These are phyloP conservation scores for Boletellus ananiceps DNA, from an alignment of 768 basidiomycete species.

Conservation along the genomic window DNA sequence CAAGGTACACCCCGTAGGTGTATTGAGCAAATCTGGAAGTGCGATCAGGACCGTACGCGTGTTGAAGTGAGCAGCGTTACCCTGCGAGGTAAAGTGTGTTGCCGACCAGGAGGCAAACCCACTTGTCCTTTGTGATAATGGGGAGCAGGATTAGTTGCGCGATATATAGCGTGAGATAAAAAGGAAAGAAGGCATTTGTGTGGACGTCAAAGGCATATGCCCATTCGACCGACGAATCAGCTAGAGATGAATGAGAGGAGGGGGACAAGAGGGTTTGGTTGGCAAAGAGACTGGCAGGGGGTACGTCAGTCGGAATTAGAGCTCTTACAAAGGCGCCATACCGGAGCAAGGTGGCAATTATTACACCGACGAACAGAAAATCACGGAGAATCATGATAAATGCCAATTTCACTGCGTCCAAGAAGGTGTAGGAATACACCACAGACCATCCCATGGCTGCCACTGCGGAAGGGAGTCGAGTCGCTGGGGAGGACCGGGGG, in stretches of 20 bases:
- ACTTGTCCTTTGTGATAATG: constrained; percentile 76
- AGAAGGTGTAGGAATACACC: constrained; percentile 63
- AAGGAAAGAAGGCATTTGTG: constrained; percentile 94
- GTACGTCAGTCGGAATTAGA: constrained; percentile 10
- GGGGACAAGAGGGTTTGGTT: constrained; percentile 69
- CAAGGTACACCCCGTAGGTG: constrained; percentile 86
- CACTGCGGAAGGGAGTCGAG: constrained; percentile 39
- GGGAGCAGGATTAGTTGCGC: constrained; percentile 85
- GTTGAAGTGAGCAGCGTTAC: constrained; percentile 38
- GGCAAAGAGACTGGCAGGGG: constrained; percentile 52
- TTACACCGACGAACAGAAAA: constrained; percentile 73
- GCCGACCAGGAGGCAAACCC: constrained; percentile 92
- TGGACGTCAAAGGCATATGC: constrained; percentile 96
- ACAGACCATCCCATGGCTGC: constrained; percentile 83
- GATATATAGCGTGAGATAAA: constrained; percentile 86
- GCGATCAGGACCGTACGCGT: constrained; percentile 5
- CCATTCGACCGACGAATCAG: constrained; percentile 81
- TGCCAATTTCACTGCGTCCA: constrained; percentile 58
- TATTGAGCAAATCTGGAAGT: constrained; percentile 77
- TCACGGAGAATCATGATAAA: constrained; percentile 85
- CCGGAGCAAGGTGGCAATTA: constrained; percentile 77
- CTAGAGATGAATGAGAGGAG: constrained; percentile 63
- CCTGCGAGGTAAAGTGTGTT: constrained; percentile 78
- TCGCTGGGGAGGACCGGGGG: neutral
- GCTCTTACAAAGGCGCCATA: constrained; percentile 23